Evolutionary conservation across 192 early-diverging fungal species (phyloP), one percentile per base, ranked within the genome.

Genomic region (Coemansia aciculifera): DNA sequence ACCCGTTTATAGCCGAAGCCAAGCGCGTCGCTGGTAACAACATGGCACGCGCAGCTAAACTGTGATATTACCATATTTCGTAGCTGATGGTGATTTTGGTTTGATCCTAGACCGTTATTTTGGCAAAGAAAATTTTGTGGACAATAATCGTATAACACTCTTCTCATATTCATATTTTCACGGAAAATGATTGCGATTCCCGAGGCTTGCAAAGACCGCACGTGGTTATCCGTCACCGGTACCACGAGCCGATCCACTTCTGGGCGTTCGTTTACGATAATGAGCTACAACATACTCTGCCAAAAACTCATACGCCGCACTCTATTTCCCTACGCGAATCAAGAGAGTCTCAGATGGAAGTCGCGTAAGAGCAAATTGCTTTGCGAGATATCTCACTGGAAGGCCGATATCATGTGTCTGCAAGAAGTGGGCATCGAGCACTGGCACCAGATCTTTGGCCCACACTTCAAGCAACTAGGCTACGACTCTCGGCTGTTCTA

Each of bases 251-350:
- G 46, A 23, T 11, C 52, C 40, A 38, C 38, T 31, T 5, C 65
- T 17, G 23, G 27, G 29, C 38, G 38, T 23, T 65, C 72, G 29
- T 72, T 85, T 42, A 81, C 85, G 3, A 62, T 88, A 46, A 88
- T 90, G 87, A 77, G 77, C 73, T 89, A 87, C 77, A 89, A 89
- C 56, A 69, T 86, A 15, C 70, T 89, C 2, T 87, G 86, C 57
- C 87, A 89, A 42, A 78, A 73, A 12, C 71, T 89, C 15, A 73
- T 87, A 24, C 72, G 77, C 12, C 79, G 87, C 24, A 68, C 73
- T 19, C 80, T 86, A 61, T 89, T 86, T 51, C 86, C 86, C 1
- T 84, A 87, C 40, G 83, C 86, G 8, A 84, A 73, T 62, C 82
- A 85, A 29, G 69, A 74, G 19, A 78, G 84, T 8, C 74, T 89